Evolutionary conservation across 441 rosid genomes (phyloP).

Genomic region (Flueggea neowawraea): DNA sequence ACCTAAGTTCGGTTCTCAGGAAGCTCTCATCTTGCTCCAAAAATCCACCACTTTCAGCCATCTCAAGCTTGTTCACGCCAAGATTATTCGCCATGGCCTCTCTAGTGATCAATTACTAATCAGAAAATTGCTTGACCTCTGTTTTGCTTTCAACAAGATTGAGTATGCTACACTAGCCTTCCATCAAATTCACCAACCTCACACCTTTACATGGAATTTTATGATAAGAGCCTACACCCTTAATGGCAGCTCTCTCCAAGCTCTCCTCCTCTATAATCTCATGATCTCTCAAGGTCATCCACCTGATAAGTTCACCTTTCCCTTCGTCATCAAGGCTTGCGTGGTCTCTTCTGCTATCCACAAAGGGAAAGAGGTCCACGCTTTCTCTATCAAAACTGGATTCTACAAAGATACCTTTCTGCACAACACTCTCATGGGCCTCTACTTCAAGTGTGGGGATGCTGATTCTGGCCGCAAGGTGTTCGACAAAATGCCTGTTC

Average conservation of each 20-base stretch:
- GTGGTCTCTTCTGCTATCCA: constrained; percentile 22
- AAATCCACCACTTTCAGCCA: constrained; percentile 46
- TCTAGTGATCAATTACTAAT: constrained; percentile 46
- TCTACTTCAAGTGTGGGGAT: constrained; percentile 52
- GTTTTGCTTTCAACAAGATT: constrained; percentile 38
- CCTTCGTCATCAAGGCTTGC: constrained; percentile 67
- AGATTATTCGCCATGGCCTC: constrained; percentile 46
- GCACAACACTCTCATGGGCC: constrained; percentile 57
- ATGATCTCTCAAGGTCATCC: constrained; percentile 42
- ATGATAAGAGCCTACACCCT: constrained; percentile 52
- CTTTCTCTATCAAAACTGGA: constrained; percentile 50
- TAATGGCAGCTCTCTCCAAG: constrained; percentile 35
- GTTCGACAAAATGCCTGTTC: constrained; percentile 53
- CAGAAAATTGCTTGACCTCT: constrained; percentile 47
- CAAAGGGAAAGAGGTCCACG: constrained; percentile 56
- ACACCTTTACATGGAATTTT: constrained; percentile 65
- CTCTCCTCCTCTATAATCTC: constrained; percentile 47
- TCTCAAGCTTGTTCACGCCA: constrained; percentile 53
- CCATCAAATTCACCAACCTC: constrained; percentile 33
- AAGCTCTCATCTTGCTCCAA: constrained; percentile 41
- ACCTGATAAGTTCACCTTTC: constrained; percentile 69
- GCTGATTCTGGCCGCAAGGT: constrained; percentile 34
- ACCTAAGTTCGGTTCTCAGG: constrained; percentile 28
- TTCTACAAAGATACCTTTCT: constrained; percentile 44
- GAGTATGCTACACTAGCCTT: constrained; percentile 55